Evolutionary conservation across 2,329 filamentous ascomycete genomes (phyloP).

Genomic region (Trichothecium sympodiale): DNA sequence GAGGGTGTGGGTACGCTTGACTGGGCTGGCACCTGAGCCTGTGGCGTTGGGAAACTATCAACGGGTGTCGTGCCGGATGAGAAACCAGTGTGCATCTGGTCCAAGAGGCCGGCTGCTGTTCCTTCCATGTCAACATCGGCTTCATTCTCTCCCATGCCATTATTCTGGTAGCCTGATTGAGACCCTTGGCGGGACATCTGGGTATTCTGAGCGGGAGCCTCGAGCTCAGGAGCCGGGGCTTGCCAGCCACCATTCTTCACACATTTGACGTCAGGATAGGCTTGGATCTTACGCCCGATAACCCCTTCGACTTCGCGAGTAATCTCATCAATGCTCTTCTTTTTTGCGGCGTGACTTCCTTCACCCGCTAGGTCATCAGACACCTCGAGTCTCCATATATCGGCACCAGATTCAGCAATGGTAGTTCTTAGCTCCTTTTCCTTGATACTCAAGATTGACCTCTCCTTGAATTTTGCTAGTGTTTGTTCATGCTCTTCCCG

Average conservation of each 20-base stretch:
- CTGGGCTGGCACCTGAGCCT: slow-evolving; percentile 44
- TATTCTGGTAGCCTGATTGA: slow-evolving; percentile 43
- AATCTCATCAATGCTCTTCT: slow-evolving; percentile 58
- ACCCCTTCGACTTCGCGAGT: slow-evolving; percentile 62
- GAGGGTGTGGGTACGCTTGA: slow-evolving; percentile 48
- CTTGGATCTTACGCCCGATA: slow-evolving; percentile 55
- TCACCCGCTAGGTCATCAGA: slow-evolving; percentile 37
- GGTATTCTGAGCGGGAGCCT: slow-evolving; percentile 11
- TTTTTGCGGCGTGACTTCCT: slow-evolving; percentile 22
- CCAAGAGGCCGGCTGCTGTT: slow-evolving; percentile 52
- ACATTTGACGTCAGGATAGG: slow-evolving; percentile 54
- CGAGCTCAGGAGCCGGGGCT: slow-evolving; percentile 41
- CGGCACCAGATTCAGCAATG: slow-evolving; percentile 46
- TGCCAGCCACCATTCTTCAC: slow-evolving; percentile 71
- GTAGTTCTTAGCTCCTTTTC: slow-evolving; percentile 66
- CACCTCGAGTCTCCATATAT: slow-evolving; percentile 54
- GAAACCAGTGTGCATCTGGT: slow-evolving; percentile 55
- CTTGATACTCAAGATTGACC: slow-evolving; percentile 57
- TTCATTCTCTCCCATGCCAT: slow-evolving; percentile 45
- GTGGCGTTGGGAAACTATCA: slow-evolving; percentile 50
- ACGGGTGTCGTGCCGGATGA: slow-evolving; percentile 49
- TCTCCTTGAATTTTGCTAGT: slow-evolving; percentile 63
- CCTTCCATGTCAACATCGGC: slow-evolving; percentile 55
- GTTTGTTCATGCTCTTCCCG: slow-evolving; percentile 66
- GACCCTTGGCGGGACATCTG: slow-evolving; percentile 42